Evolutionary conservation across 805 yeast species (phyloP), one percentile per base, ranked within the genome.

Genomic region (Kodamaea laetipori): DNA sequence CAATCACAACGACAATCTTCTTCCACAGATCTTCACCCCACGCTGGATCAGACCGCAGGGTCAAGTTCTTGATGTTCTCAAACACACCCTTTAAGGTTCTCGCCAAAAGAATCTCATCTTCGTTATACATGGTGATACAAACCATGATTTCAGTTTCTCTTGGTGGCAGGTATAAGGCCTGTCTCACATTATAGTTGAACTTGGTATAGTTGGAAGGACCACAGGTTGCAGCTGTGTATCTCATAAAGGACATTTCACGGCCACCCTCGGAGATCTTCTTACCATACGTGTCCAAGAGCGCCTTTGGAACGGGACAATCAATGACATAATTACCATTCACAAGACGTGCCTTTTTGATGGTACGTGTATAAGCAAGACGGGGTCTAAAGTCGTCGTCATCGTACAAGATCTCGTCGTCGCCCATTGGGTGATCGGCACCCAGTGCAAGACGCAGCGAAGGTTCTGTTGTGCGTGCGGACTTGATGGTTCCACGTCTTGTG

Each of bases 1-100:
- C 90, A 23, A 92, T 79, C 52, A 88, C 80, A 13, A 94, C 94
- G 8, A 89, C 96, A 25, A 92, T 81, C 57, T 89, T 92, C 54
- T 90, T 89, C 98, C 98, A 92, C 0, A 95, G 81, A 45, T 88
- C 95, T 34, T 81, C 81, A n/a, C 98, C 98, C 99, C 99, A 92
- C 1, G 81, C 76, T 10, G 79, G 76, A 48, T 81, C 76, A 24
- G 82, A 73, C 48, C 86, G 76, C 41, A 81, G 76, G 35, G 78
- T 74, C 57, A 94, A 73, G 61, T 90, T 83, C 49, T 80, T 75
- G 50, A 92, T 84, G 61, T 94, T 92, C 46, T 87, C 86, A 69
- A 92, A 88, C 9, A 81, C 76, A 18, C 84, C 86, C 53, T 80
- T 77, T 50, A 81, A 63, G 4, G 85, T 80, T 27, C 84, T 64